phyloP scores from a whole-genome alignment of 352 stramenopile genomes.

The Pseudoperonospora humuli region DNA sequence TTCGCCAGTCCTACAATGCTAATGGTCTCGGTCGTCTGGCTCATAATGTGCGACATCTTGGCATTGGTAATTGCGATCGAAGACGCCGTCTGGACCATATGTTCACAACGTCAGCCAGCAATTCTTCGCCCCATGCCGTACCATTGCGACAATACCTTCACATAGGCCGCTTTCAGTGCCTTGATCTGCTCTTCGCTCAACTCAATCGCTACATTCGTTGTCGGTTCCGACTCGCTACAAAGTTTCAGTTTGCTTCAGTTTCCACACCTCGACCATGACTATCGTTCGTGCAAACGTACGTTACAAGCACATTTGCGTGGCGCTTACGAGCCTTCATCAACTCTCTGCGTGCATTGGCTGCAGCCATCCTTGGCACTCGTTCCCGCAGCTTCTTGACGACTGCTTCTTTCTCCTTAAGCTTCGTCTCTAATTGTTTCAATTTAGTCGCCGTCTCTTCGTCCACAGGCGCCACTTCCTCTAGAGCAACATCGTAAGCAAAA shows the following conservation, averaged over 20 bases:
- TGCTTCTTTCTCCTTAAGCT: constrained; percentile 45
- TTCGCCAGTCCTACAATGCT: constrained; percentile 34
- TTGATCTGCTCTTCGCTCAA: constrained; percentile 37
- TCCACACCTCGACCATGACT: background rate
- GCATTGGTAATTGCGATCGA: constrained; percentile 44
- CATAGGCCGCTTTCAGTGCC: constrained; percentile 40
- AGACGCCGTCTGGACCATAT: constrained; percentile 34
- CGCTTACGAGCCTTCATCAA: constrained; percentile 52
- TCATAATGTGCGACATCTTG: constrained; percentile 49
- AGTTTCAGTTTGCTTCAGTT: background rate
- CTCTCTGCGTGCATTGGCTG: constrained; percentile 40
- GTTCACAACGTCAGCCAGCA: background rate
- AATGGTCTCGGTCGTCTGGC: constrained; percentile 59
- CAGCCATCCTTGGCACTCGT: constrained; percentile 43
- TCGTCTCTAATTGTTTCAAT: constrained; percentile 40
- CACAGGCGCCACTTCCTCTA: constrained; percentile 57
- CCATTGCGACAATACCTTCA: constrained; percentile 28
- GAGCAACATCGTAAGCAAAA: constrained; percentile 1
- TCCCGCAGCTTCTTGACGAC: constrained; percentile 51
- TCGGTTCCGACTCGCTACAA: constrained; percentile 22
- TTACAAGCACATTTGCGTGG: constrained; percentile 38
- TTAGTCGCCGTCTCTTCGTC: constrained; percentile 37
- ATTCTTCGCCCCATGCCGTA: background rate
- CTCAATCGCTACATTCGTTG: constrained; percentile 16
- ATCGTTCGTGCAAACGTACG: constrained; percentile 13